Evolutionary conservation across 768 basidiomycete genomes (phyloP), one percentile per base, ranked within the genome.

Genomic region (Leccinum subgranulosum): DNA sequence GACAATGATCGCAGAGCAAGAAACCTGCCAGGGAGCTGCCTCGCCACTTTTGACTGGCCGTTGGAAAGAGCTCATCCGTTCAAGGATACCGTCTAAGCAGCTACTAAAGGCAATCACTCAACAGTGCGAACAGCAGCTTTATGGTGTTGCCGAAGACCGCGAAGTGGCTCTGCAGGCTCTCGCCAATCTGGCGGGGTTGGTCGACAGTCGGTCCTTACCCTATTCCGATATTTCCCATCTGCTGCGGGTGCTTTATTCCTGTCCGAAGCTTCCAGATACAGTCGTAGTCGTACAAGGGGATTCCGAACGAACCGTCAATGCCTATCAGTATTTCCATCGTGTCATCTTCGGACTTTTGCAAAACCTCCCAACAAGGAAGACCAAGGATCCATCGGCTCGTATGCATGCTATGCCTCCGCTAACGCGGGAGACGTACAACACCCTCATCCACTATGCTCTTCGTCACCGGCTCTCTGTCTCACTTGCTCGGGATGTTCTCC

Each of bases 401-500:
- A 9, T 10, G 46, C 34, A 48, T 17, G 56, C 63, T 51, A 66
- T 73, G 39, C 77, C 74, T 19, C 67, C 69, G 0, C 64, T 84
- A 7, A 72, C 76, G 43, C 57, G 76, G 10, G 66, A 72, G 21
- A 72, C 79, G 1, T 87, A 84, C 69, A 87, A 89, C 66, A 64
- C 82, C 1, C 79, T 92, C 27, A 62, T 92, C 4, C 78, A 87
- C 59, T 91, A 90, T 67, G 75, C 84, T 4, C 76, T 92, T 34
- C 81, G 81, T 8, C 79, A 87, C 62, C 79, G 80, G n/a, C 71
- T 77, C 41, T 85, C 85, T 6, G 70, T 79, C 17, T 56, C 64
- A 1, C 73, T 82, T 25, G 86, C 82, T 0, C 68, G 77, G 14
- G 60, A 67, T 12, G 71, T 90, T 14, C 66, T 89, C 11, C 60